Evolutionary conservation across 306 rosid species (phyloP).

Genomic region (Dicorynia guianensis): DNA sequence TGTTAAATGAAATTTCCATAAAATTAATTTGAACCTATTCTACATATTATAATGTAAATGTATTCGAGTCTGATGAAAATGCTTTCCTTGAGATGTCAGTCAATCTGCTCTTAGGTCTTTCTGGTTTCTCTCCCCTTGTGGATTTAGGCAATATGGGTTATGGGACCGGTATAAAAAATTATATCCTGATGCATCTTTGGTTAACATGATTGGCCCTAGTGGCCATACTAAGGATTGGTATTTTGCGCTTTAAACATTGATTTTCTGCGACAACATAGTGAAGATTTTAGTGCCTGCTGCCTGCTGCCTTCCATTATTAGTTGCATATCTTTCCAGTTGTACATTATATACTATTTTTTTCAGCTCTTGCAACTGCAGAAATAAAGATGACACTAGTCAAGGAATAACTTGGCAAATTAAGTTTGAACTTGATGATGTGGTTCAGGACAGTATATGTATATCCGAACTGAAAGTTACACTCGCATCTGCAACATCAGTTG

Average conservation of each 20-base stretch:
- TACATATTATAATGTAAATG: constrained; percentile 21
- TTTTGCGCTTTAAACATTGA: constrained; percentile 51
- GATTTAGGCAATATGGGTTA: constrained; percentile 89
- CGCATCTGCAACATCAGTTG: constrained; percentile 82
- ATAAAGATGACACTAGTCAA: constrained; percentile 58
- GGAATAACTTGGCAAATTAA: constrained; percentile 95
- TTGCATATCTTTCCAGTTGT: constrained; percentile 34
- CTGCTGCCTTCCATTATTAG: not conserved
- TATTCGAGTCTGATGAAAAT: constrained; percentile 23
- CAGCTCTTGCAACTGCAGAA: constrained; percentile 54
- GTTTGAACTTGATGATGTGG: constrained; percentile 62
- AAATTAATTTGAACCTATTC: constrained; percentile 29
- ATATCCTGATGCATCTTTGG: constrained; percentile 72
- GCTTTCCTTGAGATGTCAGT: constrained; percentile 32
- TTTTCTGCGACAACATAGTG: constrained; percentile 7
- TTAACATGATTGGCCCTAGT: constrained; percentile 69
- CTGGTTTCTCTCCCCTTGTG: constrained; percentile 40
- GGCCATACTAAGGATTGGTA: constrained; percentile 78
- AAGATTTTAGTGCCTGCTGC: constrained; percentile 26
- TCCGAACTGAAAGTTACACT: constrained; percentile 81
- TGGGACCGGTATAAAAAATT: constrained; percentile 88
- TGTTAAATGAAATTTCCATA: not conserved
- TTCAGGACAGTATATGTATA: constrained; percentile 50
- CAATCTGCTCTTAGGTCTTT: constrained; percentile 31
- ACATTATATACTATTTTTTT: constrained; percentile 16